Evolutionary conservation across 495 filamentous ascomycete genomes (phyloP), one percentile per base, ranked within the genome.

Genomic region (Aspergillus panamensis): DNA sequence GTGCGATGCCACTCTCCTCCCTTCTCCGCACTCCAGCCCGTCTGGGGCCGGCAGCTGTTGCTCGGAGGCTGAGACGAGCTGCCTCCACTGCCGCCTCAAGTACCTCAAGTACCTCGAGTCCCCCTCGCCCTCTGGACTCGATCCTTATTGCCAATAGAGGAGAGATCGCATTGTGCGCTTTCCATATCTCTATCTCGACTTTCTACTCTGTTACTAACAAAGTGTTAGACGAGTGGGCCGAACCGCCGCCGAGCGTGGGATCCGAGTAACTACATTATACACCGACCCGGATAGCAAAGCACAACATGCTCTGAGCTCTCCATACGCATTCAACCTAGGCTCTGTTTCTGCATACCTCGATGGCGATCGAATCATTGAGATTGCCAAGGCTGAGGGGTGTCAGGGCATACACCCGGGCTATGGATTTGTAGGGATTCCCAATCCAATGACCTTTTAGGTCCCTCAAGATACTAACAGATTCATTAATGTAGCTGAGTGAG

Each of bases 101-200:
- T 40, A 51, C 62, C 16, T 45, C 73, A 2, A 63, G 49, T 40
- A 51, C 58, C 8, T 17, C 69, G 30, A 62, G 55, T 21, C 42
- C 58, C 20, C 60, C 44, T 33, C 69, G 65, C 3, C 83, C 91
- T 10, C 79, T 97, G 54, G 86, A 87, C 47, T 96, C 91, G 14
- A 87, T 97, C 48, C 78, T 97, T 1, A 97, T 99, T 66, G 94
- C 94, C 14, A 99, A 99, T 68, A 85, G 94, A 62, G 94, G 94
- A 59, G 94, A 99, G 69, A 99, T 99, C 66, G 95, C 94, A 52
- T 77, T 97, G 79, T 88, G 69, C 50, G 80, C 71, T 25, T 31
- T 40, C n/a, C 40, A 39, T 48, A 2, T 20, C 31, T 17, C 9
- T 10, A 3, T 37, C 25, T 32, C 48, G 17, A 12, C 10, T 35